These are phyloP conservation scores for Blastobotrys aristatus DNA, from an alignment of 1,139 yeast genomes.

Conservation along the genomic window DNA sequence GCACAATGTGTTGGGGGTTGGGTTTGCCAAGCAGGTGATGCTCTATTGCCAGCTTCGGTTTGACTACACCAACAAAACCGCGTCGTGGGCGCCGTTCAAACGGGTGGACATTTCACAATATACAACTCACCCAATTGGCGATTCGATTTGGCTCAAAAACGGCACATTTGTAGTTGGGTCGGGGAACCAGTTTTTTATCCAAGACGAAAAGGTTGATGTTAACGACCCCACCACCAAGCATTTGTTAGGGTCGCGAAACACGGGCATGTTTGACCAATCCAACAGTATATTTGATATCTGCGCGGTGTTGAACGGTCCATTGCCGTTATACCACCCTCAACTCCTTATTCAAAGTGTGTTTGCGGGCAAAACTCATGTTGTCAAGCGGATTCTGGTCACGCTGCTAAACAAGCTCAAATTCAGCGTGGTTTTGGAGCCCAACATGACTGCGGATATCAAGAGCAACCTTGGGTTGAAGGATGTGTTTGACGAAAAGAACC, in stretches of 20 bases:
- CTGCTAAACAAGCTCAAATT: slow-evolving; percentile 49
- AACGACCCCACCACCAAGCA: slow-evolving; percentile 46
- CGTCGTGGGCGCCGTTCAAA: slow-evolving; percentile 73
- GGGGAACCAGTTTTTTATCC: slow-evolving; percentile 83
- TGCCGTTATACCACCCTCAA: slow-evolving; percentile 92
- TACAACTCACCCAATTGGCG: slow-evolving; percentile 81
- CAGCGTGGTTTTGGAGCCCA: slow-evolving; percentile 37
- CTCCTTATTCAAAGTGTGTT: slow-evolving; percentile 72
- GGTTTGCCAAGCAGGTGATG: slow-evolving; percentile 55
- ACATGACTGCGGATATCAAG: slow-evolving; percentile 26
- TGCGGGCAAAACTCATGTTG: slow-evolving; percentile 54
- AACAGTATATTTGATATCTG: slow-evolving; percentile 58
- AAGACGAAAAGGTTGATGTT: slow-evolving; percentile 63
- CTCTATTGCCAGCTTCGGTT: slow-evolving; percentile 78
- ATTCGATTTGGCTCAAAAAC: slow-evolving; percentile 76
- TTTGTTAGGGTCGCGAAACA: slow-evolving; percentile 30
- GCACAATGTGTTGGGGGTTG: slow-evolving; percentile 72
- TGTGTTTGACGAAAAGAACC: slow-evolving; percentile 9
- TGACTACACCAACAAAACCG: slow-evolving; percentile 77
- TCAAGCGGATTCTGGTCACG: slow-evolving; percentile 51
- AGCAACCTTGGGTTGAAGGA: slow-evolving; percentile 22
- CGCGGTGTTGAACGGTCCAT: slow-evolving; percentile 76
- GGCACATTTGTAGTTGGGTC: slow-evolving; percentile 80
- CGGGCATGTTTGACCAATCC: slow-evolving; percentile 28
- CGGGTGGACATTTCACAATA: slow-evolving; percentile 63